Evolutionary conservation across 306 rosid genomes (phyloP).

Genomic region (Citrullus colocynthis): DNA sequence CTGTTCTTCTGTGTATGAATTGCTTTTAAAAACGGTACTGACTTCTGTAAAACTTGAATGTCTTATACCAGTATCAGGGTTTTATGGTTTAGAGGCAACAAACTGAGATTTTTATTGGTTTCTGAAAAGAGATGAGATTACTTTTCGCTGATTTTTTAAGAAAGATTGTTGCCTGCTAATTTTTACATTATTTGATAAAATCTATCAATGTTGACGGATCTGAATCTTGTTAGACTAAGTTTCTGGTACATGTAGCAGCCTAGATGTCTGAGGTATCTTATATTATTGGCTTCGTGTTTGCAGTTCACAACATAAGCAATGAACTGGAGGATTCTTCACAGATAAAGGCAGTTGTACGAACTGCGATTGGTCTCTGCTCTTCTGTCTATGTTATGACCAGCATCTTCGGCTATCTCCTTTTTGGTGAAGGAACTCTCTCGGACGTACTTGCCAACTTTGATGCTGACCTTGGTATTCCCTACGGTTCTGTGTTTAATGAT

Average conservation of each 20-base stretch:
- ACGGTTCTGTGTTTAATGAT: conserved; percentile 17
- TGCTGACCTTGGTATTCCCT: conserved; percentile 21
- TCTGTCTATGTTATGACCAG: conserved; percentile 25
- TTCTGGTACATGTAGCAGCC: background rate
- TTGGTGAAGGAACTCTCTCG: conserved; percentile 22
- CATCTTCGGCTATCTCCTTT: conserved; percentile 30
- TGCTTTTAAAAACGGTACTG: background rate
- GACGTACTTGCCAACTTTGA: conserved; percentile 37
- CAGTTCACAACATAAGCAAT: conserved; percentile 32
- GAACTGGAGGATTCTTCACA: conserved; percentile 20
- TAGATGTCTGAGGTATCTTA: background rate
- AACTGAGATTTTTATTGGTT: background rate
- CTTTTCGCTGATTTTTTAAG: background rate
- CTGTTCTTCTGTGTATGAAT: background rate
- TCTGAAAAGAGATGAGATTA: background rate
- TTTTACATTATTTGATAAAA: background rate
- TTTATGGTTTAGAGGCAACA: background rate
- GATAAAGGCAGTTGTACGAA: conserved; percentile 14
- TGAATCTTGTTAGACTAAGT: background rate
- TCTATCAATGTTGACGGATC: background rate
- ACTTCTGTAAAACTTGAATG: background rate
- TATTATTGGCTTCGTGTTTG: background rate
- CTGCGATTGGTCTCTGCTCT: conserved; percentile 23
- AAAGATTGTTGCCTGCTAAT: background rate
- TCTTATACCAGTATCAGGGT: background rate